Evolutionary conservation across 2,329 filamentous ascomycete genomes (phyloP).

Genomic region (Aspergillus floridensis): DNA sequence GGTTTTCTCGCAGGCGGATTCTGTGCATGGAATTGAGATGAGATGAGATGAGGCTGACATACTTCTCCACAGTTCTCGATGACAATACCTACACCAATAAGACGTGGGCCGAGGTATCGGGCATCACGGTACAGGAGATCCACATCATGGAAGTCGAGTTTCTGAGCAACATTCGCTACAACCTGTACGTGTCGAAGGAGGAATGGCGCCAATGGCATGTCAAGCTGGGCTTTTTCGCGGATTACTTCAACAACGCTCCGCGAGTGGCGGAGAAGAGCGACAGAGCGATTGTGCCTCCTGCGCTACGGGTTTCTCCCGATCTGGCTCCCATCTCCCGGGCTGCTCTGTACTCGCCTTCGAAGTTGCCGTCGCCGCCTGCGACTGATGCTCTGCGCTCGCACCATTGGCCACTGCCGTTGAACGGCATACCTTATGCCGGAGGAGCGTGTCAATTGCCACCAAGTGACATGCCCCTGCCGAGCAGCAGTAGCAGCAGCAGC

Average conservation of each 20-base stretch:
- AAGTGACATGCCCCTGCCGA: conserved; percentile 20
- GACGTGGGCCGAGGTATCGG: conserved; percentile 97
- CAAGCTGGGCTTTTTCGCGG: conserved; percentile 76
- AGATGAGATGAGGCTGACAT: conserved; percentile 14
- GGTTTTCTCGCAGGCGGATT: conserved; percentile 8
- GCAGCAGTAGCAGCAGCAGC: too few species aligned
- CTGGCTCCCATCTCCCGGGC: conserved; percentile 32
- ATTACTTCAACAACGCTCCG: conserved; percentile 73
- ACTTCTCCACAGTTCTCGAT: conserved; percentile 66
- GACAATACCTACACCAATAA: conserved; percentile 99
- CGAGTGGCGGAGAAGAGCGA: conserved; percentile 42
- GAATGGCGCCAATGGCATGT: conserved; percentile 87
- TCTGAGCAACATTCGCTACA: conserved; percentile 96
- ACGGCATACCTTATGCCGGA: conserved; percentile 23
- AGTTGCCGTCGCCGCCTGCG: conserved; percentile 38
- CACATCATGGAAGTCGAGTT: conserved; percentile 99
- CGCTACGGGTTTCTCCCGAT: conserved; percentile 36
- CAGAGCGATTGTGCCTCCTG: conserved; percentile 28
- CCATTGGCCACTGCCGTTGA: conserved; percentile 29
- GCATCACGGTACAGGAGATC: conserved; percentile 89
- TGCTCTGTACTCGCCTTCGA: not conserved
- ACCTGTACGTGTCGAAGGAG: conserved; percentile 77
- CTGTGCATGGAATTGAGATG: not conserved
- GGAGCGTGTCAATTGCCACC: conserved; percentile 21
- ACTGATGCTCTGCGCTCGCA: conserved; percentile 30